Percentiles rank a stretch among this genome's conserved stretches.
Evolutionary conservation across 2,329 filamentous ascomycete species (phyloP).

Genomic region (Colletotrichum shisoi): DNA sequence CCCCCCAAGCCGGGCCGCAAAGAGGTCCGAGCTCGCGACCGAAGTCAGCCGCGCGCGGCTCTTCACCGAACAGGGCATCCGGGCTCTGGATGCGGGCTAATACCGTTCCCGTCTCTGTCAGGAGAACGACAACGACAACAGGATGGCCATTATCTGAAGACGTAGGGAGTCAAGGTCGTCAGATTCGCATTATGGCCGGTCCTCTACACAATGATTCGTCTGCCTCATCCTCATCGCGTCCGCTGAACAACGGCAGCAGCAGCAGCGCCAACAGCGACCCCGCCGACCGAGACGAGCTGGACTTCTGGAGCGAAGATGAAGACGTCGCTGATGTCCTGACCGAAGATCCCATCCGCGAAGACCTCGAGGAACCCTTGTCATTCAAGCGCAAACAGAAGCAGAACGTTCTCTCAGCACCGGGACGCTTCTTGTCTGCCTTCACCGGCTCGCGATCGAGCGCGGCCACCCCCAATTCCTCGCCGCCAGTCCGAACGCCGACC

Average conservation of each 20-base stretch:
- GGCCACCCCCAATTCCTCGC: slow-evolving; percentile 35
- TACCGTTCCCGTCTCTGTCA: slow-evolving; percentile 2
- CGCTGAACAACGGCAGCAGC: slow-evolving; percentile 33
- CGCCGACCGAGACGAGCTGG: slow-evolving; percentile 58
- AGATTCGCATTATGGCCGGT: slow-evolving; percentile 53
- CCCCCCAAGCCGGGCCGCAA: slow-evolving; percentile 14
- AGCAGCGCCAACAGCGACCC: slow-evolving; percentile 42
- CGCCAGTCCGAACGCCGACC: slow-evolving; percentile 38
- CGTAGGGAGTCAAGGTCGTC: slow-evolving; percentile 29
- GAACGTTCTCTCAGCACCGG: slow-evolving; percentile 56
- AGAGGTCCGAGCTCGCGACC: slow-evolving; percentile 23
- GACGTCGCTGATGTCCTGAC: slow-evolving; percentile 54
- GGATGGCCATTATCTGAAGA: slow-evolving; percentile 43
- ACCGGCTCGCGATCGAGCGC: slow-evolving; percentile 49
- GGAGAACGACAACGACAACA: slow-evolving; percentile 47
- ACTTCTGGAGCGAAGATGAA: slow-evolving; percentile 54
- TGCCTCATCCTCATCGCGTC: slow-evolving; percentile 49
- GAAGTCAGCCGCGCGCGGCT: slow-evolving; percentile 37
- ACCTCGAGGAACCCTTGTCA: slow-evolving; percentile 63
- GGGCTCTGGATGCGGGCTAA: slow-evolving; percentile 1
- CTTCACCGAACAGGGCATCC: slow-evolving; percentile 25
- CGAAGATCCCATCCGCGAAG: slow-evolving; percentile 64
- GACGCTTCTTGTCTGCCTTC: slow-evolving; percentile 59
- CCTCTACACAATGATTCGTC: slow-evolving; percentile 48
- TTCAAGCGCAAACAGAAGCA: slow-evolving; percentile 75